phyloP scores from a whole-genome alignment of 164 flowering plant species.

The Aristolochia fimbriata region DNA sequence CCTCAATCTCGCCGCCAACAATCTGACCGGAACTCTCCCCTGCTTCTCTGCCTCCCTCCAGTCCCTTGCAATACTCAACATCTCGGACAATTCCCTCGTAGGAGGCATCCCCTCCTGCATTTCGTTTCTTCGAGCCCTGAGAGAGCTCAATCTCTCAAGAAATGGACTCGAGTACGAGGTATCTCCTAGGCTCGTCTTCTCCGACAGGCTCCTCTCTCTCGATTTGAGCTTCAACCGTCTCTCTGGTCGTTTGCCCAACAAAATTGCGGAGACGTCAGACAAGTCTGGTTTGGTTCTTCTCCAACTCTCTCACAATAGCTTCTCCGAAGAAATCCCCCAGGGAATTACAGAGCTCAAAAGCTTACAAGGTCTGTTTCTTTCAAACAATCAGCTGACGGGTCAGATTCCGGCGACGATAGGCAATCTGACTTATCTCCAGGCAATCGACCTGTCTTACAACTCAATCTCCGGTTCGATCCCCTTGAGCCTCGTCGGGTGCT shows the following conservation, averaged over 20 bases:
- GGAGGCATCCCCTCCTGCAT: constrained; percentile 88
- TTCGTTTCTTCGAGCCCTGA: constrained; percentile 36
- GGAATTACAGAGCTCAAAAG: constrained; percentile 66
- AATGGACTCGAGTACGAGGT: constrained; percentile 46
- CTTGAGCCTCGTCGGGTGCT: constrained; percentile 76
- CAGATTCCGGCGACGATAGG: constrained; percentile 81
- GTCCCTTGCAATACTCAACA: constrained; percentile 47
- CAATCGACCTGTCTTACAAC: constrained; percentile 76
- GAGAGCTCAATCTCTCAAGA: constrained; percentile 53
- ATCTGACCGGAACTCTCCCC: constrained; percentile 65
- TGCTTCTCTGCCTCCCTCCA: constrained; percentile 45
- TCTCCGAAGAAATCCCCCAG: constrained; percentile 62
- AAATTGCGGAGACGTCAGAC: constrained; percentile 46
- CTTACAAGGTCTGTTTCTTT: constrained; percentile 78
- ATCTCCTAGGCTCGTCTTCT: constrained; percentile 65
- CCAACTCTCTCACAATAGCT: constrained; percentile 67
- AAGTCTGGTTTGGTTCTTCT: constrained; percentile 71
- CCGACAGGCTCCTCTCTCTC: constrained; percentile 51
- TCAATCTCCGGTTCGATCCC: constrained; percentile 72
- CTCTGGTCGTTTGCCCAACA: constrained; percentile 61
- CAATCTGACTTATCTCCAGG: constrained; percentile 84
- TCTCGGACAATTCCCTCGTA: constrained; percentile 53
- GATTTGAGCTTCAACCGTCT: constrained; percentile 74
- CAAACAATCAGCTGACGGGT: constrained; percentile 64
- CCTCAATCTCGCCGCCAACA: constrained; percentile 51